These are phyloP conservation scores for Aristolochia contorta DNA, from an alignment of 164 flowering plant genomes.

Conservation along the genomic window DNA sequence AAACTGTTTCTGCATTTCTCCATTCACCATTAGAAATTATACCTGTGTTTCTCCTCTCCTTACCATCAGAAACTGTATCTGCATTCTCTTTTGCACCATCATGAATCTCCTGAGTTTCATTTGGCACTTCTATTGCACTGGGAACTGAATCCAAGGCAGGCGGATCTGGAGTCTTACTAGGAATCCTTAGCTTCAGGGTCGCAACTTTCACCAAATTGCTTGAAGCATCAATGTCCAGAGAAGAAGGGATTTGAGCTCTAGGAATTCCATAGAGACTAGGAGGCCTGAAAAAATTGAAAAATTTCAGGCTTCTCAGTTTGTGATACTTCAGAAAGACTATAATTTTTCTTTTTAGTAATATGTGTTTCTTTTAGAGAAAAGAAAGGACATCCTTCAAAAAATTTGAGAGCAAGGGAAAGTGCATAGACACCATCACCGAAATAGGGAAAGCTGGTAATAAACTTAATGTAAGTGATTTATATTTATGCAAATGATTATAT, in stretches of 20 bases:
- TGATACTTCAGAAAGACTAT: neutral
- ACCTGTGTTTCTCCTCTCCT: constrained; percentile 28
- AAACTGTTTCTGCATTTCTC: constrained; percentile 28
- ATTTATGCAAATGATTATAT: no score
- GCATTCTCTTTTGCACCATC: constrained; percentile 35
- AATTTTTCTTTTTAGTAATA: neutral
- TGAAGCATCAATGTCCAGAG: constrained; percentile 34
- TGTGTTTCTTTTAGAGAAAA: neutral
- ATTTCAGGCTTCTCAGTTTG: neutral
- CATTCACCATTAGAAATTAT: constrained; percentile 46
- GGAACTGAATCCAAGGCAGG: constrained; percentile 9
- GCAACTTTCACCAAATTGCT: constrained; percentile 38
- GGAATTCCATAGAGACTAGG: constrained; percentile 87
- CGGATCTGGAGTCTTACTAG: constrained; percentile 27
- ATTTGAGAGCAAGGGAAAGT: no score
- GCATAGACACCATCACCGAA: no score
- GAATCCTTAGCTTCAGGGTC: constrained; percentile 31
- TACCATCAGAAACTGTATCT: constrained; percentile 52
- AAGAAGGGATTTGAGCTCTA: constrained; percentile 31
- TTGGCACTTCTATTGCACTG: constrained; percentile 2
- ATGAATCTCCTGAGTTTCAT: constrained; percentile 2
- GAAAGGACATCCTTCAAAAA: neutral
- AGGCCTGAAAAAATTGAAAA: constrained; percentile 32
- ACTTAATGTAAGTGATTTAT: no score
- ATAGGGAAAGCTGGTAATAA: no score